Conservation (phyloP, 2,329 filamentous ascomycete species). For the Aspergillus sergii region DNA sequence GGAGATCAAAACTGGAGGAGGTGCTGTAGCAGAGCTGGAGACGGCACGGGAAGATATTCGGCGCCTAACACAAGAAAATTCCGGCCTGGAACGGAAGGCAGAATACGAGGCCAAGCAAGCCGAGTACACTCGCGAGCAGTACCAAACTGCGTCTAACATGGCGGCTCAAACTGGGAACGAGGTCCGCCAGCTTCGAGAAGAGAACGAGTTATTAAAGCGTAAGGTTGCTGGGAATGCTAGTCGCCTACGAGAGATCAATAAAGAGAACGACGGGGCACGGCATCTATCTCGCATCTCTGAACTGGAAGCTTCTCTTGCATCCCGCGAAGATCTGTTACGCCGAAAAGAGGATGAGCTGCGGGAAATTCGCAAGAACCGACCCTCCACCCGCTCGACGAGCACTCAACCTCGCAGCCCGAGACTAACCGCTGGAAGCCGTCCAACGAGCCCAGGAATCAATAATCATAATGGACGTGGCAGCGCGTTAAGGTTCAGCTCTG, state of each 20-base stretch:
- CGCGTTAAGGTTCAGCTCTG: constrained; percentile 42
- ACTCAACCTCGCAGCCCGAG: constrained; percentile 47
- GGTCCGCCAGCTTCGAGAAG: constrained; percentile 37
- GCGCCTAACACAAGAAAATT: constrained; percentile 38
- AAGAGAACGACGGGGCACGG: constrained; percentile 33
- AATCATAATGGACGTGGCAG: constrained; percentile 40
- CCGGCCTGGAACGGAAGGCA: constrained; percentile 38
- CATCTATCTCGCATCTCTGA: constrained; percentile 43
- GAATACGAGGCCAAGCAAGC: constrained; percentile 47
- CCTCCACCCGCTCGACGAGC: constrained; percentile 46
- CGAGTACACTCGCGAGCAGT: constrained; percentile 50
- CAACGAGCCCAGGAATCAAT: constrained; percentile 43
- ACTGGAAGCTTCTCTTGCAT: constrained; percentile 38
- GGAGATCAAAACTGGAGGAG: constrained; percentile 43
- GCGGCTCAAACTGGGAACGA: constrained; percentile 47
- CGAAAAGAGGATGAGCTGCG: constrained; percentile 50
- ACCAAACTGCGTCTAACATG: constrained; percentile 49
- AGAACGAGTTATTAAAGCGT: constrained; percentile 40
- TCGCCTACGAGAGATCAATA: constrained; percentile 42
- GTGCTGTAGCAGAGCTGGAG: constrained; percentile 46
- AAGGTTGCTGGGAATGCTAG: constrained; percentile 40
- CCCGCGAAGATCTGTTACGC: constrained; percentile 43
- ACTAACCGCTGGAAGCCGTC: constrained; percentile 39
- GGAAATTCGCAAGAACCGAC: constrained; percentile 47
- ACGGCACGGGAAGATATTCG: constrained; percentile 43